Percentiles rank a stretch among this genome's conserved stretches.
Evolutionary conservation across 2,329 filamentous ascomycete genomes (phyloP).

Genomic region (Simplicillium sp.): DNA sequence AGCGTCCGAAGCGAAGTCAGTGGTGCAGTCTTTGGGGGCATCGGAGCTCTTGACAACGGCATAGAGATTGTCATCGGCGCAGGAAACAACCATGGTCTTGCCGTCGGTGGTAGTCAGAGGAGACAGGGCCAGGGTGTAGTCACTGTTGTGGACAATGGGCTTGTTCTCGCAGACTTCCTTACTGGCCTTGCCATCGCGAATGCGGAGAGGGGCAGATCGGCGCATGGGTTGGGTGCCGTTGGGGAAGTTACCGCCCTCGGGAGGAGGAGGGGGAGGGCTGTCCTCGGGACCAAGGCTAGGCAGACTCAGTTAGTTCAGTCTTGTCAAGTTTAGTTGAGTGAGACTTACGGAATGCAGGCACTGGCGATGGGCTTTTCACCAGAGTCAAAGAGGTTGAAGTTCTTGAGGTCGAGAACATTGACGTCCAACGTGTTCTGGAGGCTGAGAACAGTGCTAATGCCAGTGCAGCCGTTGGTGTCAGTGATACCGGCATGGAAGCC

Average conservation of each 20-base stretch:
- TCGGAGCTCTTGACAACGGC: constrained; percentile 9
- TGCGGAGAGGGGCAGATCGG: neutral
- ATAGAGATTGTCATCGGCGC: constrained; percentile 24
- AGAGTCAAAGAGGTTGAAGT: constrained; percentile 13
- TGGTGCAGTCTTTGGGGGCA: no score
- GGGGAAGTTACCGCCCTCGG: no score
- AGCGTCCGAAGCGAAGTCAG: no score
- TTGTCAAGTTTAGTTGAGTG: neutral
- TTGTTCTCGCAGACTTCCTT: neutral
- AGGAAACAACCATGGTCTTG: constrained; percentile 16
- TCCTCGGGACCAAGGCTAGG: constrained; percentile 1
- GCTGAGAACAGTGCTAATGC: constrained; percentile 16
- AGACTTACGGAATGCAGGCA: constrained; percentile 14
- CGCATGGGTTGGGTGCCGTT: no score
- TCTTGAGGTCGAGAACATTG: constrained; percentile 9
- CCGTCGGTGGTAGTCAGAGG: constrained; percentile 11
- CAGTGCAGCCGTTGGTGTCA: constrained; percentile 13
- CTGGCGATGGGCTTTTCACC: constrained; percentile 10
- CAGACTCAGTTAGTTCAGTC: neutral
- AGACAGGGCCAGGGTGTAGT: constrained; percentile 11
- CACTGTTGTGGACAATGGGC: constrained; percentile 9
- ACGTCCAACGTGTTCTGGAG: constrained; percentile 17
- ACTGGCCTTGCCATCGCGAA: constrained; percentile 1
- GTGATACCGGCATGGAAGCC: constrained; percentile 11
- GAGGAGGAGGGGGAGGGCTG: neutral